Conservation (phyloP, 2,329 filamentous ascomycete species). For the Leptographium procerum region DNA sequence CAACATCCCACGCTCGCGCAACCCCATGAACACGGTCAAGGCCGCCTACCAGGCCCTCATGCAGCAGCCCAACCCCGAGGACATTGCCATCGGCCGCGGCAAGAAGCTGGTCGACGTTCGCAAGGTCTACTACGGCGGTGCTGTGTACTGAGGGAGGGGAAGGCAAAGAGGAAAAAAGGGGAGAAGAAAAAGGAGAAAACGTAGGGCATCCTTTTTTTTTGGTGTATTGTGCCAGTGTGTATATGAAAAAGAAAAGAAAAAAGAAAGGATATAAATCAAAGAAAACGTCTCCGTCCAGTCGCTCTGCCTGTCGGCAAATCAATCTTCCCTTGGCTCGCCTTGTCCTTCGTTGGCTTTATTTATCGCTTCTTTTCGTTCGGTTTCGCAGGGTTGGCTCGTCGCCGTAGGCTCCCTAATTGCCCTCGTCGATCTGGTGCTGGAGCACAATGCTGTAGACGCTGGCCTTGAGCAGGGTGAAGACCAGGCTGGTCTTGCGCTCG, state of each 20-base stretch:
- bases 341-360: too few relatives aligned
- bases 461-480: conserved; percentile 92
- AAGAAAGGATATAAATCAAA: too few relatives aligned
- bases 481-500: conserved; percentile 87
- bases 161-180: background rate
- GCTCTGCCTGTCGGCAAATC: too few relatives aligned
- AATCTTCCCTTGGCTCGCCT: too few relatives aligned
- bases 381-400: too few relatives aligned
- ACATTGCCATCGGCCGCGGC: conserved; percentile 77
- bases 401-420: conserved; percentile 25
- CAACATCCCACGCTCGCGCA: conserved; percentile 71
- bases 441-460: conserved; percentile 98
- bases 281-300: too few relatives aligned
- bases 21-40: conserved; percentile 97
- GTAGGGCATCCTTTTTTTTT: too few relatives aligned
- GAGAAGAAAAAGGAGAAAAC: background rate
- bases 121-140: conserved; percentile 92
- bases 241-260: too few relatives aligned
- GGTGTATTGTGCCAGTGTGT: background rate
- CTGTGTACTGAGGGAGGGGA: conserved; percentile 39
- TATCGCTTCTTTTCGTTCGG: too few relatives aligned
- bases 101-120: conserved; percentile 94
- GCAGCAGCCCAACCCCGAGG: conserved; percentile 76
- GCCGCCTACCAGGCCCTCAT: conserved; percentile 73
- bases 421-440: conserved; percentile 88